These are phyloP conservation scores for Saturnispora silvae DNA, from an alignment of 805 yeast genomes.

Conservation along the genomic window DNA sequence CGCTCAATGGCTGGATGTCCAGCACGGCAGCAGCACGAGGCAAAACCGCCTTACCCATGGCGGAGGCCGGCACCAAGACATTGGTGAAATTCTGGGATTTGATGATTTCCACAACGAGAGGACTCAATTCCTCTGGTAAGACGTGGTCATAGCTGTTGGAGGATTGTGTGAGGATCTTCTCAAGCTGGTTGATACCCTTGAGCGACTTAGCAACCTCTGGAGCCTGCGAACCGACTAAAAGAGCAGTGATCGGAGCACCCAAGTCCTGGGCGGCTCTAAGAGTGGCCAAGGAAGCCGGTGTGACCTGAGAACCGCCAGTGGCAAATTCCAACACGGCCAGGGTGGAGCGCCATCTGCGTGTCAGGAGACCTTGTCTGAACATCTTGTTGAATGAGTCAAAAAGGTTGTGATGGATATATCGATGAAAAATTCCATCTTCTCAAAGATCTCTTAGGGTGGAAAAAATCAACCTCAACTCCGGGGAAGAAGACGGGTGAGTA, in stretches of 20 bases:
- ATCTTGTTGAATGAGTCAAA: background rate
- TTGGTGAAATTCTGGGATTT: conserved; percentile 31
- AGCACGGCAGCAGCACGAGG: conserved; percentile 82
- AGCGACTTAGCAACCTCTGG: conserved; percentile 39
- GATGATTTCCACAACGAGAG: conserved; percentile 44
- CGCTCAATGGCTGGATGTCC: conserved; percentile 83
- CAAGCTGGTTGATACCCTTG: conserved; percentile 41
- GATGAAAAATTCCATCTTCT: background rate
- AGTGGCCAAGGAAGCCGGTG: conserved; percentile 63
- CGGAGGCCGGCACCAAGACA: conserved; percentile 66
- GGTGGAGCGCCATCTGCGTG: conserved; percentile 36
- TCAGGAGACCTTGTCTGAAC: background rate
- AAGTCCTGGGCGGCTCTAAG: conserved; percentile 68
- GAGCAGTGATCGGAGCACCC: conserved; percentile 72
- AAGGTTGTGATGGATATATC: background rate
- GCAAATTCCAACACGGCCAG: conserved; percentile 74
- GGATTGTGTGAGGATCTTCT: conserved; percentile 47
- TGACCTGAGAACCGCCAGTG: conserved; percentile 39
- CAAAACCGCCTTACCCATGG: conserved; percentile 75
- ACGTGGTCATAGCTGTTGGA: conserved; percentile 53
- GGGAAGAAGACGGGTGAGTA: background rate
- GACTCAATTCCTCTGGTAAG: conserved; percentile 73
- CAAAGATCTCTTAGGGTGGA: background rate
- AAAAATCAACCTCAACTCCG: background rate
- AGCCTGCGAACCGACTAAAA: conserved; percentile 59